These are phyloP conservation scores for Carallia brachiata DNA, from an alignment of 345 rosid genomes.

Conservation along the genomic window DNA sequence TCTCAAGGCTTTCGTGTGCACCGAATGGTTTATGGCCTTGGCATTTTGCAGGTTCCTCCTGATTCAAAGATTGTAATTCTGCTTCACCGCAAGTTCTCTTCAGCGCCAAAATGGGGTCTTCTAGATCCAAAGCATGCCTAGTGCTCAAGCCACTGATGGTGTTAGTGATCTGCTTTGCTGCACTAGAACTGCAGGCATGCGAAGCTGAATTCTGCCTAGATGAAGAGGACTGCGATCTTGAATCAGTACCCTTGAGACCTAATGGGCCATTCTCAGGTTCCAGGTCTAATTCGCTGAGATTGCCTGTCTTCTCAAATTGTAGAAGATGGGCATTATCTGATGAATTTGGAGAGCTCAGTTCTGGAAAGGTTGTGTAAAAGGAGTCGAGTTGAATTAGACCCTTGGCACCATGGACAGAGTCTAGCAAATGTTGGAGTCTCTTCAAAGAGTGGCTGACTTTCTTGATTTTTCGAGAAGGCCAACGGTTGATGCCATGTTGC, in stretches of 20 bases:
- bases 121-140: constrained; percentile 26
- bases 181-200: constrained; percentile 54
- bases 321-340: constrained; percentile 42
- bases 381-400: constrained; percentile 70
- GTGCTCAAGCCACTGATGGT: constrained; percentile 25
- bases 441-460: constrained; percentile 40
- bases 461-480: constrained; percentile 52
- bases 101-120: constrained; percentile 32
- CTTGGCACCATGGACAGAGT: constrained; percentile 82
- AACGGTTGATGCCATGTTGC: constrained; percentile 44
- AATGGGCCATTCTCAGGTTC: constrained; percentile 34
- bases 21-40: constrained; percentile 49
- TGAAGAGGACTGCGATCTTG: constrained; percentile 62
- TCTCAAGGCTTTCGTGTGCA: constrained; percentile 32
- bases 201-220: constrained; percentile 69
- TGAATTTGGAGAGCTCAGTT: constrained; percentile 52
- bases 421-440: constrained; percentile 68
- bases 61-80: constrained; percentile 41
- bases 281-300: constrained; percentile 32
- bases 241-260: constrained; percentile 34
- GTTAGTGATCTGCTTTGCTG: constrained; percentile 41
- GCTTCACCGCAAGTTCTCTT: constrained; percentile 44
- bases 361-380: constrained; percentile 81
- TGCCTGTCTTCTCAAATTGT: constrained; percentile 23
- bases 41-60: constrained; percentile 47